phyloP scores from a whole-genome alignment of 1,284 basidiomycete genomes.

The Ceratobasidium sp. region DNA sequence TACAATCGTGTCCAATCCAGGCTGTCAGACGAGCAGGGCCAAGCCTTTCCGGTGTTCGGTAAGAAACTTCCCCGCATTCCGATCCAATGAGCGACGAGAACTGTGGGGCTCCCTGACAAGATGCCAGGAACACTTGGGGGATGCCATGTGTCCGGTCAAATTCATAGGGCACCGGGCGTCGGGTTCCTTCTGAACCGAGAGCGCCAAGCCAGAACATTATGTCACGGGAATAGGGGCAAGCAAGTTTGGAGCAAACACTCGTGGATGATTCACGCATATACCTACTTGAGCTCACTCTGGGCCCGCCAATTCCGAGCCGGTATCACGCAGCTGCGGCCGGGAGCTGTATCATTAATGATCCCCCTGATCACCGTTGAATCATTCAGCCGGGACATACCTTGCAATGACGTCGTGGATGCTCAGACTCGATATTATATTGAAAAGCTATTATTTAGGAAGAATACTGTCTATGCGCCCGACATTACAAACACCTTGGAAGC shows the following conservation, averaged over 20 bases:
- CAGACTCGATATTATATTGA: neutral
- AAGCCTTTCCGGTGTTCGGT: conserved; percentile 17
- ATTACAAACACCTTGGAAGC: conserved; percentile 73
- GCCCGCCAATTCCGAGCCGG: neutral
- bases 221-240: too few species aligned
- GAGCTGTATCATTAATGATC: too few species aligned
- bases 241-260: too few species aligned
- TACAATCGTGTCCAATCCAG: neutral
- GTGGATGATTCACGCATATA: conserved; percentile 9
- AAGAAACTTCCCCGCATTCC: neutral
- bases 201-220: neutral
- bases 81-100: conserved; percentile 17
- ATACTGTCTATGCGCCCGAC: neutral
- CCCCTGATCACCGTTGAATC: too few species aligned
- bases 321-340: neutral
- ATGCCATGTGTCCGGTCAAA: neutral
- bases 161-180: neutral
- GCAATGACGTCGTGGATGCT: neutral
- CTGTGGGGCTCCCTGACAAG: neutral
- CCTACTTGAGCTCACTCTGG: neutral
- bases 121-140: neutral
- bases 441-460: neutral
- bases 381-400: neutral
- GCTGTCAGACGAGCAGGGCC: conserved; percentile 2
- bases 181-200: neutral